A percentile compares a stretch with the other conserved stretches of the same genome.
Conservation (phyloP, 192 early-diverging fungal genomes). For the Dimargaris verticillata region DNA sequence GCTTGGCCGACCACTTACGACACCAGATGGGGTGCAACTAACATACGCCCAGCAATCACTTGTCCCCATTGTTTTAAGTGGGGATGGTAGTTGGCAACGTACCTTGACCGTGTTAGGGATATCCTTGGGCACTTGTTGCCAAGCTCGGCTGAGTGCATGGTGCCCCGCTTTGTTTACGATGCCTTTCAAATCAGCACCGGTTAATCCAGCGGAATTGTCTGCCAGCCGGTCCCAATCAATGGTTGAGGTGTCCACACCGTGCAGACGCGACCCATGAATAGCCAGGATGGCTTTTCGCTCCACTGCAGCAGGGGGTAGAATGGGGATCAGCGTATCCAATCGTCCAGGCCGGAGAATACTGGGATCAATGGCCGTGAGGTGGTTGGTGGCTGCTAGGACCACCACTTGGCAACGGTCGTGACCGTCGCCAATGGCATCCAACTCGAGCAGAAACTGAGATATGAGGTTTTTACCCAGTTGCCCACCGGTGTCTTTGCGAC, state of each 20-base stretch:
- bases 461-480: conserved; percentile 57
- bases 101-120: no score
- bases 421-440: conserved; percentile 42
- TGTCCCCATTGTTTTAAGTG: no score
- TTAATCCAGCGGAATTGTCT: conserved; percentile 30
- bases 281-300: conserved; percentile 50
- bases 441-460: conserved; percentile 58
- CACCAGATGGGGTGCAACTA: no score
- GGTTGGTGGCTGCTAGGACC: conserved; percentile 78
- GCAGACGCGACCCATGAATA: conserved; percentile 18
- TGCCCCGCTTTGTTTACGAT: conserved; percentile 38
- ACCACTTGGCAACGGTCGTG: conserved; percentile 34
- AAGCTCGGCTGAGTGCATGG: conserved; percentile 24
- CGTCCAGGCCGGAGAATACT: conserved; percentile 72
- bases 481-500: conserved; percentile 43
- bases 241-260: conserved; percentile 15
- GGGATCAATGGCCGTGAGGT: conserved; percentile 50
- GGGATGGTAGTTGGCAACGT: no score
- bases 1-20: no score
- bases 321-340: conserved; percentile 57
- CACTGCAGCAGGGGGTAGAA: conserved; percentile 37
- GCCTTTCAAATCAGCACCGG: conserved; percentile 52
- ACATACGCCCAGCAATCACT: no score
- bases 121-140: no score
- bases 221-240: conserved; percentile 28